Conservation (phyloP, 2,329 filamentous ascomycete species). For the Pyrenophora teres region DNA sequence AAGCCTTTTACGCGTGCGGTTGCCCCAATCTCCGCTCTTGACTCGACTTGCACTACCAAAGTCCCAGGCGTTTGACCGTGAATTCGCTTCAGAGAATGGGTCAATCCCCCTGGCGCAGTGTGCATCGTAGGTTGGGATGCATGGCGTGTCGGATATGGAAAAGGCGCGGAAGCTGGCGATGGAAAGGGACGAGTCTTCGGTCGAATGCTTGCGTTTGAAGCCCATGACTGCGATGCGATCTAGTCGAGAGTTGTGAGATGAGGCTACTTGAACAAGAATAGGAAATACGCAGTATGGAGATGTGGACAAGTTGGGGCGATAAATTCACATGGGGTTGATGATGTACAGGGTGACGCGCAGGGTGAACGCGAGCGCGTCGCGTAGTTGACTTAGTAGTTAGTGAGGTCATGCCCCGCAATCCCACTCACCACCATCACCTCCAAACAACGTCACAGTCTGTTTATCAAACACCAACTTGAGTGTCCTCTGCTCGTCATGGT, state of each 20-base stretch:
- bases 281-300: background rate
- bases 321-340: constrained; percentile 16
- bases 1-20: constrained; percentile 63
- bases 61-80: constrained; percentile 28
- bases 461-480: background rate
- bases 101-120: no score
- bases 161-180: constrained; percentile 45
- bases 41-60: constrained; percentile 33
- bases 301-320: constrained; percentile 7
- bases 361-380: constrained; percentile 17
- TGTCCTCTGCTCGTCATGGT: constrained; percentile 31
- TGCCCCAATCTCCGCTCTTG: constrained; percentile 53
- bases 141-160: constrained; percentile 39
- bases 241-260: background rate
- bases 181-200: constrained; percentile 52
- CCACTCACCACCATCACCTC: constrained; percentile 3
- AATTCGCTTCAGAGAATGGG: constrained; percentile 19
- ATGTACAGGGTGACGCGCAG: constrained; percentile 25
- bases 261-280: background rate
- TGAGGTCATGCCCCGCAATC: constrained; percentile 7
- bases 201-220: constrained; percentile 63
- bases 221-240: constrained; percentile 49
- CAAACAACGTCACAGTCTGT: background rate
- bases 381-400: background rate
- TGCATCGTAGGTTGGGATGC: constrained; percentile 17